Conservation (phyloP, 2,329 filamentous ascomycete genomes). For the Stagonosporopsis tanaceti region DNA sequence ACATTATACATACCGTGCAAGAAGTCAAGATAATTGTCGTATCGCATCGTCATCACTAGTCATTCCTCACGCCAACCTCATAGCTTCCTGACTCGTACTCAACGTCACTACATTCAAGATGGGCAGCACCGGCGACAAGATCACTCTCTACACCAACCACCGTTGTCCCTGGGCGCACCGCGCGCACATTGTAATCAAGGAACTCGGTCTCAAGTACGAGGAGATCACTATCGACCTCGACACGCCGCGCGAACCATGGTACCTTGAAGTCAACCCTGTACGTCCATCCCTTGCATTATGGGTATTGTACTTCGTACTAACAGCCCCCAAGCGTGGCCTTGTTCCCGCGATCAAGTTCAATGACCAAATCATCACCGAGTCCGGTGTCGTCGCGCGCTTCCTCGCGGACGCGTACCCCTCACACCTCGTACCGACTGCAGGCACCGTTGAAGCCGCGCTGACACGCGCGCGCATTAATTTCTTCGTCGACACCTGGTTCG, state of each 20-base stretch:
- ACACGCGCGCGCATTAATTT: constrained; percentile 72
- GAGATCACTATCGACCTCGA: constrained; percentile 77
- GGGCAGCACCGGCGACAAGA: constrained; percentile 51
- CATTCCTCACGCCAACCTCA: neutral
- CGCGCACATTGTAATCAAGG: constrained; percentile 74
- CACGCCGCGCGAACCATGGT: constrained; percentile 74
- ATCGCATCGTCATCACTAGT: constrained; percentile 6
- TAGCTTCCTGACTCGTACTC: constrained; percentile 13
- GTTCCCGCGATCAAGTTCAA: constrained; percentile 74
- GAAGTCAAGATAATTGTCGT: neutral
- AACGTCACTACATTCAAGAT: constrained; percentile 4
- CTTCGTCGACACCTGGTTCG: constrained; percentile 75
- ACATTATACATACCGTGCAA: neutral
- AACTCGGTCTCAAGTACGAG: constrained; percentile 71
- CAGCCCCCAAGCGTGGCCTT: constrained; percentile 65
- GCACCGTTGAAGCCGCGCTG: constrained; percentile 64
- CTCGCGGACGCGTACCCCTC: constrained; percentile 74
- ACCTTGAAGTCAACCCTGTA: constrained; percentile 77
- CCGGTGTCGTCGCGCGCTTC: constrained; percentile 76
- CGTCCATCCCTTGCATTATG: constrained; percentile 14
- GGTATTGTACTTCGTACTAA: constrained; percentile 1
- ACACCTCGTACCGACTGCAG: constrained; percentile 67
- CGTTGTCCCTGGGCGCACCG: constrained; percentile 78
- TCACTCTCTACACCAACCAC: constrained; percentile 76
- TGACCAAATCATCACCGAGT: constrained; percentile 74